Conservation (phyloP, 1,284 basidiomycete genomes). For the Cryptococcus maquisensis region DNA sequence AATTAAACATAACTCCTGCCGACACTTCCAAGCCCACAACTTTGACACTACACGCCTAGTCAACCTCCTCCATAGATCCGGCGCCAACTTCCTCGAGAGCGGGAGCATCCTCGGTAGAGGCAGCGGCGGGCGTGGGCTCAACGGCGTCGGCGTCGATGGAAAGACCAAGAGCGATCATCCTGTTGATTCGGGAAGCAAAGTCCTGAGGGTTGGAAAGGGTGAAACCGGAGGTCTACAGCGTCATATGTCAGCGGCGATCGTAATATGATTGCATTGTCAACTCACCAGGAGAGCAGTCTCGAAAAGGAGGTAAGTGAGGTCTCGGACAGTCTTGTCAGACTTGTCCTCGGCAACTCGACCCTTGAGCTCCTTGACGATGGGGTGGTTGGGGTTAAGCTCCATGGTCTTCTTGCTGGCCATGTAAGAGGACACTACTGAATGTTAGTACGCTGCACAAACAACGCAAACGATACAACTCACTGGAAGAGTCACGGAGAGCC, state of each 20-base stretch:
- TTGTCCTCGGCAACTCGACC: conserved; percentile 94
- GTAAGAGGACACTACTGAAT: conserved; percentile 87
- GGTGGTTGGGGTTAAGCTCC: conserved; percentile 91
- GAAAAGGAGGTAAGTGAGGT: conserved; percentile 91
- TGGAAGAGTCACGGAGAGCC: conserved; percentile 94
- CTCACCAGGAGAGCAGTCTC: conserved; percentile 79
- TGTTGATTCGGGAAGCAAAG: conserved; percentile 93
- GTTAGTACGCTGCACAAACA: not conserved
- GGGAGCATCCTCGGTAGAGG: conserved; percentile 31
- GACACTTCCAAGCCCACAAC: too few species aligned
- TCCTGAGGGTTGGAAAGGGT: conserved; percentile 91
- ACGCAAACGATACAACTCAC: not conserved
- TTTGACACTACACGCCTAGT: conserved; percentile 33
- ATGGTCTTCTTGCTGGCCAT: conserved; percentile 99
- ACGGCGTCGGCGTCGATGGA: conserved; percentile 51
- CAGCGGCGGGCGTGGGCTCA: conserved; percentile 29
- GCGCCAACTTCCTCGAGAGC: conserved; percentile 44
- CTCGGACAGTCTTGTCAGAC: conserved; percentile 96
- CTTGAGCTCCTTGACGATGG: conserved; percentile 95
- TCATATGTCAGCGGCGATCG: not conserved
- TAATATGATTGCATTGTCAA: not conserved
- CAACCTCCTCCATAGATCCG: conserved; percentile 53
- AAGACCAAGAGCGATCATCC: conserved; percentile 79
- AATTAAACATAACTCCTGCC: too few species aligned
- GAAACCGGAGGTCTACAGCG: conserved; percentile 72